phyloP scores from a whole-genome alignment of 2,329 filamentous ascomycete genomes.

The Coniochaeta sp. region DNA sequence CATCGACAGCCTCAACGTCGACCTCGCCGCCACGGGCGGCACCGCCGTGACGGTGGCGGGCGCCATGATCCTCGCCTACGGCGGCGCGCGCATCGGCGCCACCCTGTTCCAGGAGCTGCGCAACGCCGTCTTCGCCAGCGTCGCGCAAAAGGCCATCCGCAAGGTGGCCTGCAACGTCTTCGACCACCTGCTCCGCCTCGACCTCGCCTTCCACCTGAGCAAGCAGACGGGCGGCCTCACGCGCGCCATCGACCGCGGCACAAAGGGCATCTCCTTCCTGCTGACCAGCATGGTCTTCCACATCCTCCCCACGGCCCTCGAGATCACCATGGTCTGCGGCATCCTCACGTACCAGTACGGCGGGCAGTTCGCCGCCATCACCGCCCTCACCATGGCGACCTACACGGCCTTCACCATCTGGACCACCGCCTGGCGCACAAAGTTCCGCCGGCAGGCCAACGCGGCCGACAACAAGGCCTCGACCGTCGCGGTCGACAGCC shows the following conservation, averaged over 20 bases:
- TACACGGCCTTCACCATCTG: constrained; percentile 97
- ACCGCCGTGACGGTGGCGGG: constrained; percentile 85
- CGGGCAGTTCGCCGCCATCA: constrained; percentile 84
- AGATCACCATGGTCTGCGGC: constrained; percentile 92
- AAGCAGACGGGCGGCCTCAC: constrained; percentile 94
- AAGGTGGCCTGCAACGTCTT: constrained; percentile 89
- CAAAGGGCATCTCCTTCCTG: constrained; percentile 96
- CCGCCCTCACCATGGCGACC: constrained; percentile 80
- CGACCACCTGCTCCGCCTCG: constrained; percentile 77
- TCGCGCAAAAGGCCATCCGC: constrained; percentile 93
- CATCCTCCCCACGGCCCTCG: constrained; percentile 84
- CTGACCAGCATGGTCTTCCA: constrained; percentile 98
- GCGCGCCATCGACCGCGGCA: constrained; percentile 89
- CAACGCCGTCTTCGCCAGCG: constrained; percentile 94
- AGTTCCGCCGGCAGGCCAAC: constrained; percentile 91
- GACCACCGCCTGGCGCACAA: constrained; percentile 95
- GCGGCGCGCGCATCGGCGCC: constrained; percentile 78
- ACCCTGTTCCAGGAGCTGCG: constrained; percentile 88
- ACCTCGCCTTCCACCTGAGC: constrained; percentile 87
- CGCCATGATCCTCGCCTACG: constrained; percentile 89
- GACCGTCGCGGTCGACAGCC: constrained; percentile 88
- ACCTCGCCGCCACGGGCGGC: constrained; percentile 78
- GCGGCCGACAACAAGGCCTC: constrained; percentile 93
- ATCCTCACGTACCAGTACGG: constrained; percentile 97
- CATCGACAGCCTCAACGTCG: constrained; percentile 95